These are phyloP conservation scores for Kandelia obovata DNA, from an alignment of 345 rosid genomes.

Conservation along the genomic window DNA sequence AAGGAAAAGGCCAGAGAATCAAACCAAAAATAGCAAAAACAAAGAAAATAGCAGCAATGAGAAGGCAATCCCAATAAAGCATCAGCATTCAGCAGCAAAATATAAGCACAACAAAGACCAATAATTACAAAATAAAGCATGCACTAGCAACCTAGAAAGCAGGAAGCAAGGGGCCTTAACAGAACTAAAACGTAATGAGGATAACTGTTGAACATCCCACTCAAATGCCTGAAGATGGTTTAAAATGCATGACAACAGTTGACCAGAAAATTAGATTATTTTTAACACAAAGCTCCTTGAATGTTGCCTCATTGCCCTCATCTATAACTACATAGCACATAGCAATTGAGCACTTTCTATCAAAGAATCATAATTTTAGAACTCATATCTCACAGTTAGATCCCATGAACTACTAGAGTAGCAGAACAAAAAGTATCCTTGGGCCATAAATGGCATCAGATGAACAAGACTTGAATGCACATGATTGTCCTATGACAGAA, in stretches of 20 bases:
- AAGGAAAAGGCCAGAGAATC: slow-evolving; percentile 5
- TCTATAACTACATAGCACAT: not conserved
- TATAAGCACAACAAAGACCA: not conserved
- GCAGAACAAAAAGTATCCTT: slow-evolving; percentile 33
- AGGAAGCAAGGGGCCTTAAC: not conserved
- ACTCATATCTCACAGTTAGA: not conserved
- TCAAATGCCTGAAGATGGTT: not conserved
- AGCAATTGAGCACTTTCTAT: not conserved
- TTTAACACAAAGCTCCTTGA: not conserved
- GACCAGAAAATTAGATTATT: not conserved
- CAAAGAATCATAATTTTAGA: not conserved
- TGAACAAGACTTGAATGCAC: slow-evolving; percentile 17
- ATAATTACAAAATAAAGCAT: not conserved
- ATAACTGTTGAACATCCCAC: not conserved
- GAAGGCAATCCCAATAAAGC: not conserved
- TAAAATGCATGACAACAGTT: too few species aligned
- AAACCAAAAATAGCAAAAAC: not conserved
- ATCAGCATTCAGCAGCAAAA: not conserved
- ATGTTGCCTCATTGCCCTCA: not conserved
- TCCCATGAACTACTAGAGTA: not conserved
- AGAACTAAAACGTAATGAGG: not conserved
- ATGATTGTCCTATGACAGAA: slow-evolving; percentile 8
- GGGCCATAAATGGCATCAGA: slow-evolving; percentile 38
- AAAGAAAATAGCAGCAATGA: not conserved
- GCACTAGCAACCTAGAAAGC: not conserved